These are phyloP conservation scores for Fraxinus nigra DNA, from an alignment of 305 asterid genomes.

Conservation along the genomic window DNA sequence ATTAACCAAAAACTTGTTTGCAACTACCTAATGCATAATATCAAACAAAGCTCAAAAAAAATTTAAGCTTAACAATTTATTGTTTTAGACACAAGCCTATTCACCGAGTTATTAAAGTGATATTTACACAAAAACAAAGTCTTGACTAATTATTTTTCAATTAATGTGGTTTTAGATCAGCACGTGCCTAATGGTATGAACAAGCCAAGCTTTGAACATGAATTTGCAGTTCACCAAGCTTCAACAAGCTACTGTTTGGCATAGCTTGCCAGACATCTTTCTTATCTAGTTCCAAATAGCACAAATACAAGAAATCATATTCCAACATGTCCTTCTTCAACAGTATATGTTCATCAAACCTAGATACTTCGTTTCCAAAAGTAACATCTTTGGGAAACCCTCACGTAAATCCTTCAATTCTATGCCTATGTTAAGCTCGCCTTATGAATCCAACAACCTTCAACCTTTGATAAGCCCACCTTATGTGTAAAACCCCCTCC, in stretches of 20 bases:
- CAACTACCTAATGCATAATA: background rate
- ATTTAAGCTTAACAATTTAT: background rate
- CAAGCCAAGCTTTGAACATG: background rate
- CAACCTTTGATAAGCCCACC: background rate
- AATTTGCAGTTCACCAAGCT: conserved; percentile 8
- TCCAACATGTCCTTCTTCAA: background rate
- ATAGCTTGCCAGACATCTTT: background rate
- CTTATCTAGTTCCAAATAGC: background rate
- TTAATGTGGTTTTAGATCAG: background rate
- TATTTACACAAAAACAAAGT: background rate
- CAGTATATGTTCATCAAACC: background rate
- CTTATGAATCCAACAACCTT: background rate
- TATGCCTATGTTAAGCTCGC: background rate
- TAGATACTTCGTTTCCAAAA: background rate
- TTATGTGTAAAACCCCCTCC: background rate
- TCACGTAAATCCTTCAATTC: background rate
- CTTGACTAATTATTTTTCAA: background rate
- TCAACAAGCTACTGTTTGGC: background rate
- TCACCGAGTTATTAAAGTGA: background rate
- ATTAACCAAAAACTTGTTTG: background rate
- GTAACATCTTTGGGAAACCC: background rate
- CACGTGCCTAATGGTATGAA: background rate
- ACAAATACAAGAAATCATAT: background rate
- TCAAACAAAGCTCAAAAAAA: background rate
- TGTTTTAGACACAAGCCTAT: background rate